A percentile compares a stretch with the other conserved stretches of the same genome.
Conservation (phyloP, 2,329 filamentous ascomycete genomes). For the Malbranchea cinnamomea region DNA sequence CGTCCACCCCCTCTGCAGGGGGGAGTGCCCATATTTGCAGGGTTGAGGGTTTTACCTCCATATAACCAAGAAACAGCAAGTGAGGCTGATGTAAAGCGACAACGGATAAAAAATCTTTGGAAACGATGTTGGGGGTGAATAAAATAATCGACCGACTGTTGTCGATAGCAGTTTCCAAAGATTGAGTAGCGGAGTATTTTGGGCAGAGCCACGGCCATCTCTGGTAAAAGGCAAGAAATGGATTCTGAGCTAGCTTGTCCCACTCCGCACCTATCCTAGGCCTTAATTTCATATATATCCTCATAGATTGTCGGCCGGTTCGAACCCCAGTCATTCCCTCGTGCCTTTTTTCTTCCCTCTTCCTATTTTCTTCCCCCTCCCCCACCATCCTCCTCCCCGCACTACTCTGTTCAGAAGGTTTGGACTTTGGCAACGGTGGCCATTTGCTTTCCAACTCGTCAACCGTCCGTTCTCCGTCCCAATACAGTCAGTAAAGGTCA, state of each 20-base stretch:
- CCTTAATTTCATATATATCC: conserved; percentile 6
- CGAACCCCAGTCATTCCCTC: conserved; percentile 14
- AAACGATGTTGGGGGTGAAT: too few relatives aligned
- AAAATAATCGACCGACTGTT: conserved; percentile 29
- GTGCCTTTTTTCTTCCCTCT: conserved; percentile 1
- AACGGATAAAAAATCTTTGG: conserved; percentile 1
- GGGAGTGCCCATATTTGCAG: too few relatives aligned
- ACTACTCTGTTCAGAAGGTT: too few relatives aligned
- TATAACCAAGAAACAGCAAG: too few relatives aligned
- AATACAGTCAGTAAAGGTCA: too few relatives aligned
- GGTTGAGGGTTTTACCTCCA: too few relatives aligned
- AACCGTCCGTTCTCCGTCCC: background rate
- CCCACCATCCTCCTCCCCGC: conserved; percentile 1
- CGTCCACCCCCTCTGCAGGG: too few relatives aligned
- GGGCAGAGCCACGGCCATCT: conserved; percentile 55
- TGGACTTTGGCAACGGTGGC: background rate
- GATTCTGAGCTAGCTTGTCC: conserved; percentile 56
- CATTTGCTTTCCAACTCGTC: conserved; percentile 6
- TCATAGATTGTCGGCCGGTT: conserved; percentile 11
- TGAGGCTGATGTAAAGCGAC: background rate
- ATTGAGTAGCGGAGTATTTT: conserved; percentile 44
- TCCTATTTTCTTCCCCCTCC: conserved; percentile 8
- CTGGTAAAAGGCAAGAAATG: conserved; percentile 71
- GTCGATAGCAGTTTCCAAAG: conserved; percentile 39
- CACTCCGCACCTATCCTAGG: conserved; percentile 36